Conservation (phyloP, 2,329 filamentous ascomycete genomes). For the Fusarium pseudonygamai region DNA sequence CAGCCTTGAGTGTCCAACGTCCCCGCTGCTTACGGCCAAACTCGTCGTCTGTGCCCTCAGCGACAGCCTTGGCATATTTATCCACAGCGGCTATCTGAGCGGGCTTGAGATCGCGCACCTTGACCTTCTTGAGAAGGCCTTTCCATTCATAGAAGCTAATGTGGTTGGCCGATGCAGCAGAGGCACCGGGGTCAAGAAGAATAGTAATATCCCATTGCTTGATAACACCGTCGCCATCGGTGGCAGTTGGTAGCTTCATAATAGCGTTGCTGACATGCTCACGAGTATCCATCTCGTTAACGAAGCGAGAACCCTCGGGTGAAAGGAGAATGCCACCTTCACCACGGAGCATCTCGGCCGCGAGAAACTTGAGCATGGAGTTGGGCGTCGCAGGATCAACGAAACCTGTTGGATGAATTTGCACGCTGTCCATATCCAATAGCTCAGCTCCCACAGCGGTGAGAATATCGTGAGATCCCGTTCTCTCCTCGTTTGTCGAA, state of each 20-base stretch:
- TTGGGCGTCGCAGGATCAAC: slow-evolving; percentile 60
- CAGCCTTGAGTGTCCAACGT: slow-evolving; percentile 60
- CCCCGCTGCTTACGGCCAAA: slow-evolving; percentile 64
- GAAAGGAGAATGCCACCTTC: slow-evolving; percentile 68
- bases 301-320: slow-evolving; percentile 59
- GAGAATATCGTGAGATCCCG: slow-evolving; percentile 61
- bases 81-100: slow-evolving; percentile 55
- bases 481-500: slow-evolving; percentile 69
- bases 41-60: slow-evolving; percentile 51
- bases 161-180: slow-evolving; percentile 62
- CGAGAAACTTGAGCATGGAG: slow-evolving; percentile 67
- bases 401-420: slow-evolving; percentile 73
- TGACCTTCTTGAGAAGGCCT: slow-evolving; percentile 66
- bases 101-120: slow-evolving; percentile 59
- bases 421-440: slow-evolving; percentile 65
- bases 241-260: slow-evolving; percentile 50
- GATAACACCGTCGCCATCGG: slow-evolving; percentile 42
- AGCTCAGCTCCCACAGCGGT: slow-evolving; percentile 52
- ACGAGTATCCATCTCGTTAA: slow-evolving; percentile 70
- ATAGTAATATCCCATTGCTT: slow-evolving; percentile 68
- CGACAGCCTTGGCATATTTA: slow-evolving; percentile 58
- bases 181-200: slow-evolving; percentile 67
- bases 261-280: slow-evolving; percentile 65
- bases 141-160: slow-evolving; percentile 72
- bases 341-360: slow-evolving; percentile 69